Conservation (phyloP, 1,284 basidiomycete species). For the Irpex rosettiformis region DNA sequence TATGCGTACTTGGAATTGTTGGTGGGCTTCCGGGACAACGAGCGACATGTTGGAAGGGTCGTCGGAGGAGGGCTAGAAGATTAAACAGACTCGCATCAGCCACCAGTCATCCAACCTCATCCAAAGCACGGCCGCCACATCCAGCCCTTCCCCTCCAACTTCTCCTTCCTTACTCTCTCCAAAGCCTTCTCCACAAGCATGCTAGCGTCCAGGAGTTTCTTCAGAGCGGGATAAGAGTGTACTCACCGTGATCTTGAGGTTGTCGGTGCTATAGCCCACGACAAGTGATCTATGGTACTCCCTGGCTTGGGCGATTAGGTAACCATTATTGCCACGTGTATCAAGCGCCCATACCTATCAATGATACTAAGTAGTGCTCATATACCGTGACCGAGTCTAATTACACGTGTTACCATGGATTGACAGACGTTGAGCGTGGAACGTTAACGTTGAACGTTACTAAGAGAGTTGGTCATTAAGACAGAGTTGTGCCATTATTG, state of each 20-base stretch:
- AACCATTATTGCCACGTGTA: constrained; percentile 7
- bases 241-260: constrained; percentile 18
- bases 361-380: no score
- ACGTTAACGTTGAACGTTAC: no score
- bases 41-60: constrained; percentile 70
- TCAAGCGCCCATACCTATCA: no score
- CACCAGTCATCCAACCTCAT: constrained; percentile 7
- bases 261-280: background rate
- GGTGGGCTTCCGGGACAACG: constrained; percentile 89
- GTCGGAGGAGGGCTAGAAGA: constrained; percentile 8
- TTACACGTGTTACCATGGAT: no score
- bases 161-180: background rate
- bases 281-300: background rate
- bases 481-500: no score
- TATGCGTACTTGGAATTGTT: constrained; percentile 81
- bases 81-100: background rate
- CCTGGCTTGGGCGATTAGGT: constrained; percentile 3
- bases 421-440: no score
- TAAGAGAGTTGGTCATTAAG: no score
- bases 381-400: no score
- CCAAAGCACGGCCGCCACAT: constrained; percentile 12
- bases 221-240: background rate
- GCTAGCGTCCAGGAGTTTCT: background rate
- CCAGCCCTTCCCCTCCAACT: constrained; percentile 13
- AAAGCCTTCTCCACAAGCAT: background rate